Evolutionary conservation across 441 rosid species (phyloP).

Genomic region (Pelargonium fulgidum): DNA sequence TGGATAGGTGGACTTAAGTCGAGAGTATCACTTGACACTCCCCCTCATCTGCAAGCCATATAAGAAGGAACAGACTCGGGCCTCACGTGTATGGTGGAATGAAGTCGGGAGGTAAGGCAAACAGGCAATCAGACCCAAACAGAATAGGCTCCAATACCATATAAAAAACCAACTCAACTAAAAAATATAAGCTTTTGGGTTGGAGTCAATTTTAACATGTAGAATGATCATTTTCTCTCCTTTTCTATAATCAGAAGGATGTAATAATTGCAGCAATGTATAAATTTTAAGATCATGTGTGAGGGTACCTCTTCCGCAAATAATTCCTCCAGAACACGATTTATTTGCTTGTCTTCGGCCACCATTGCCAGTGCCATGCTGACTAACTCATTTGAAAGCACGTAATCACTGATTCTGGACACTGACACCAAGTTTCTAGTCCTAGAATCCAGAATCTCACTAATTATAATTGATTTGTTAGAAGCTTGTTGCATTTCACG

Average conservation of each 20-base stretch:
- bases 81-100: too few species aligned
- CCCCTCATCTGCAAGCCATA: too few species aligned
- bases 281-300: not conserved
- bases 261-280: not conserved
- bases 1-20: too few species aligned
- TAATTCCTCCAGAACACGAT: conserved; percentile 80
- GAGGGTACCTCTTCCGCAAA: conserved; percentile 64
- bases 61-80: too few species aligned
- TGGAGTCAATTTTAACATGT: too few species aligned
- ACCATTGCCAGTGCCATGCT: conserved; percentile 96
- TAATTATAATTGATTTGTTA: conserved; percentile 70
- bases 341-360: conserved; percentile 87
- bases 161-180: too few species aligned
- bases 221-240: not conserved
- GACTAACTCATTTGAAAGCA: conserved; percentile 78
- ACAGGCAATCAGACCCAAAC: too few species aligned
- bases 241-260: not conserved
- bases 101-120: too few species aligned
- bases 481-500: conserved; percentile 95
- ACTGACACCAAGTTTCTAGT: conserved; percentile 88
- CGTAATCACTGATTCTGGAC: conserved; percentile 86
- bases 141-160: too few species aligned
- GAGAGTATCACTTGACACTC: too few species aligned
- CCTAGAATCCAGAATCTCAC: conserved; percentile 91
- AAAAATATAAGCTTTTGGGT: too few species aligned